Conservation (phyloP, 2,329 filamentous ascomycete genomes). For the Microsporum ferrugineum region DNA sequence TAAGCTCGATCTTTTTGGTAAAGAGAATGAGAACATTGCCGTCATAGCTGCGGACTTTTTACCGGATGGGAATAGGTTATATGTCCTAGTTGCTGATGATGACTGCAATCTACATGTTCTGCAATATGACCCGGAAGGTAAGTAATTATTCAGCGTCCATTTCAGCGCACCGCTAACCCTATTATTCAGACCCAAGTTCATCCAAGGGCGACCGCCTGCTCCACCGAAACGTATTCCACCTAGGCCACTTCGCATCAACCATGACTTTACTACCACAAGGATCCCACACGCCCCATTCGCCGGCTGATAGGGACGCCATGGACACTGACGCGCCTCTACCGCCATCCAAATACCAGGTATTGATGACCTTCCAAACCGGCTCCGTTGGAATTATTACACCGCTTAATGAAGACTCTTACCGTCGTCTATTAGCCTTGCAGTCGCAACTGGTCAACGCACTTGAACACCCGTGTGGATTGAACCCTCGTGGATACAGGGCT, state of each 20-base stretch:
- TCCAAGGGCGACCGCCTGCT: conserved; percentile 79
- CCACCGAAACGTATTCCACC: conserved; percentile 77
- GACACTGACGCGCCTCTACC: conserved; percentile 22
- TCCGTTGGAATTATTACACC: conserved; percentile 65
- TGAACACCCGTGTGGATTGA: conserved; percentile 66
- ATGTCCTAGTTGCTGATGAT: conserved; percentile 70
- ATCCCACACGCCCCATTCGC: conserved; percentile 34
- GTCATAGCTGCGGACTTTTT: conserved; percentile 76
- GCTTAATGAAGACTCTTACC: conserved; percentile 67
- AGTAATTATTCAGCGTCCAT: conserved; percentile 26
- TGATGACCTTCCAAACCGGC: conserved; percentile 65
- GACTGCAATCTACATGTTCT: conserved; percentile 79
- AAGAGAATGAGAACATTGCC: conserved; percentile 66
- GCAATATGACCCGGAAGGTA: conserved; percentile 90
- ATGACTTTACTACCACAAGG: conserved; percentile 66
- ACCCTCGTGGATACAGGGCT: conserved; percentile 66
- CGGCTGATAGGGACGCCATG: conserved; percentile 29
- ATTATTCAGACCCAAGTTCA: conserved; percentile 67
- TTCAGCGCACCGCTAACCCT: not conserved
- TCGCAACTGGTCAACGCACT: conserved; percentile 68
- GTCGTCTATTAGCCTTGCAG: conserved; percentile 68
- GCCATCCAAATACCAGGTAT: conserved; percentile 38
- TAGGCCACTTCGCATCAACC: conserved; percentile 64
- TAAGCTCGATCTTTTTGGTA: conserved; percentile 84
- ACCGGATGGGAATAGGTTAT: conserved; percentile 70